Evolutionary conservation across 1,139 yeast species (phyloP).

Genomic region (Debaryomyces singareniensis): DNA sequence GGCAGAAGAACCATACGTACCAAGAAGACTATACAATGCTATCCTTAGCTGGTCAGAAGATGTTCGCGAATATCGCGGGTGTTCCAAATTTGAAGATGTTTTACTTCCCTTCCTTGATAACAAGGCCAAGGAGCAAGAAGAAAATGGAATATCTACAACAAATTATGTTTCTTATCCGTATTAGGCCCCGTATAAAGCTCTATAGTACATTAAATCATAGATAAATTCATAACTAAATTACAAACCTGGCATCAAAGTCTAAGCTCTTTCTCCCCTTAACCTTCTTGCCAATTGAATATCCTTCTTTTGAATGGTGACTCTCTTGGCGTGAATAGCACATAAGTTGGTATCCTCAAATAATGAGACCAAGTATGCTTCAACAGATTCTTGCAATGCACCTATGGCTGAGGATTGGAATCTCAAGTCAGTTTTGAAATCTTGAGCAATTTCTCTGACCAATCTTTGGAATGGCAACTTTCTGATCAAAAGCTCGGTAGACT

Average conservation of each 20-base stretch:
- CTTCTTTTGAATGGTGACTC: slow-evolving; percentile 98
- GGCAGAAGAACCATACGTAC: slow-evolving; percentile 53
- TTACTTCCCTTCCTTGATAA: slow-evolving; percentile 49
- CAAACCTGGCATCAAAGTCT: slow-evolving; percentile 10
- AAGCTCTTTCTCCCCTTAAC: slow-evolving; percentile 94
- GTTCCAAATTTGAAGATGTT: slow-evolving; percentile 44
- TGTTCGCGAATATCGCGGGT: slow-evolving; percentile 57
- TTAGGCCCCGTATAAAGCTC: slow-evolving; percentile 9
- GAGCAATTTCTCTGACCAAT: slow-evolving; percentile 95
- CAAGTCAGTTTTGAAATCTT: slow-evolving; percentile 95
- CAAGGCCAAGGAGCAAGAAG: slow-evolving; percentile 47
- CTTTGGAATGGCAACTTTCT: slow-evolving; percentile 98
- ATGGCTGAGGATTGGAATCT: slow-evolving; percentile 98
- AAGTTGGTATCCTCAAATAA: slow-evolving; percentile 94
- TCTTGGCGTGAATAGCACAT: slow-evolving; percentile 98
- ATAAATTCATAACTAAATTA: slow-evolving; percentile 1
- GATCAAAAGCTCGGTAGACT: slow-evolving; percentile 90
- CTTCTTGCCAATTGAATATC: slow-evolving; percentile 98
- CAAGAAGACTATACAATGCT: slow-evolving; percentile 52
- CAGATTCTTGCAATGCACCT: slow-evolving; percentile 98
- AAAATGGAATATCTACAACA: slow-evolving; percentile 30
- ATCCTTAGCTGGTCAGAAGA: slow-evolving; percentile 53
- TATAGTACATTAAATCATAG: not conserved
- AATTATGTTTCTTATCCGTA: slow-evolving; percentile 41
- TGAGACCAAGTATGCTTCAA: slow-evolving; percentile 89